Base-by-base conservation (phyloP, 371 early-diverging fungal genomes). In the Parasitella parasitica region DNA sequence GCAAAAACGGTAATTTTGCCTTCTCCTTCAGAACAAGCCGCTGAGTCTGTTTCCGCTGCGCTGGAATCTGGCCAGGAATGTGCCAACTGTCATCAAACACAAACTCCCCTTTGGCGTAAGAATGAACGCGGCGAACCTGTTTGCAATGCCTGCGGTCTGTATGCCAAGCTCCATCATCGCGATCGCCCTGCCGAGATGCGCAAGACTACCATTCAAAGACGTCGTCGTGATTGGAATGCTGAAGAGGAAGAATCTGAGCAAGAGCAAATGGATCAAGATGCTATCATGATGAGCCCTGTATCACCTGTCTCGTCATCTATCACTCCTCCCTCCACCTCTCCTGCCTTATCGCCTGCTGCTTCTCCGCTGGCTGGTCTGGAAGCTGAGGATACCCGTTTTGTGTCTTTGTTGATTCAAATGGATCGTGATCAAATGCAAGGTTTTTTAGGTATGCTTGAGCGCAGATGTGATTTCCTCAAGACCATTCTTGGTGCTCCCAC, bases 71-170 rank as follows among this genome's bases (percentile, higher is more conserved):
- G 52, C 53, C 70, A 70, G 48, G 59, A 63, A 41, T 95, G 96
- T 68, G 86, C 88, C 26, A 94, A 97, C 66, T 96, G 96, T 64
- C 78, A 80, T 11, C 92, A 93, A 51, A 93, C 91, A 0, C 85
- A 89, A 54, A 97, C 96, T 0, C 95, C 96, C 4, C 85, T 94
- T 39, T 96, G 96, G 96, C 83, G 96, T 3, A 87, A 93, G 68
- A 91, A 93, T 65, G 85, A 87, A 18, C 83, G 89, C 38, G 94
- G 93, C 15, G 86, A 91, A 66, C 83, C 90, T 16, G 88, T 94
- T 18, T 95, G 97, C 74, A 96, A 95, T 70, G 94, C 96, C 0
- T 95, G 96, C 57, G 95, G 95, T 15, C 77, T 97, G 6, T 95
- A 95, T 71, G 70, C 70, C 46, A 70, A 70, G 26, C 66, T 70